Conservation (phyloP, 164 flowering plant genomes). For the Santalum album region DNA sequence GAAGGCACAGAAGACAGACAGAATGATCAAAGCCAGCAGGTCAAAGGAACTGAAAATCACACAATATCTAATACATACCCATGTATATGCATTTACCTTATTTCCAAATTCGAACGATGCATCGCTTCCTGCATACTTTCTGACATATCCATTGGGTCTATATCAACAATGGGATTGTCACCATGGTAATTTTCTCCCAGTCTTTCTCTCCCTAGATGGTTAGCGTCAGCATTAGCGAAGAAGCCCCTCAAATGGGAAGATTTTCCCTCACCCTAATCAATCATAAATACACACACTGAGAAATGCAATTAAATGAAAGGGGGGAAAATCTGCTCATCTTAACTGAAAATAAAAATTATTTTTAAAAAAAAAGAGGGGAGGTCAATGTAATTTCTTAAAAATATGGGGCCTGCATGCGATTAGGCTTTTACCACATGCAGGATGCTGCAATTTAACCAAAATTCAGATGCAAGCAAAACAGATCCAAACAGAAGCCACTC, state of each 20-base stretch:
- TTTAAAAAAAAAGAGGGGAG: too few species aligned
- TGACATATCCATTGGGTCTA: conserved; percentile 86
- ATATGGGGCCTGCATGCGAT: too few species aligned
- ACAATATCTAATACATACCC: conserved; percentile 23
- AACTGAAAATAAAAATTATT: too few species aligned
- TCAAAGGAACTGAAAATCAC: conserved; percentile 1
- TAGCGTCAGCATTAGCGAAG: conserved; percentile 67
- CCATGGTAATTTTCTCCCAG: conserved; percentile 27
- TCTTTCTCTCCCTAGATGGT: conserved; percentile 42
- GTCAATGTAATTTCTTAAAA: too few species aligned
- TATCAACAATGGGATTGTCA: conserved; percentile 27
- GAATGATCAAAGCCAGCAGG: background rate
- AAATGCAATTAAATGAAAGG: background rate
- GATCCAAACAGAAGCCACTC: too few species aligned
- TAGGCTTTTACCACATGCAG: too few species aligned
- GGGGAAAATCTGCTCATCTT: too few species aligned
- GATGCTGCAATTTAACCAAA: too few species aligned
- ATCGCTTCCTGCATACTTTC: conserved; percentile 96
- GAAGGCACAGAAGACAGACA: background rate
- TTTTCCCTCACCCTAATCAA: conserved; percentile 48
- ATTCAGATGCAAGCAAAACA: too few species aligned
- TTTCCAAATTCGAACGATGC: conserved; percentile 90
- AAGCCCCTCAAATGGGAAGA: conserved; percentile 57
- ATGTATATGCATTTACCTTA: conserved; percentile 50
- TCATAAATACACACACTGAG: background rate